Conservation (phyloP, 1,284 basidiomycete genomes). For the Kalmanozyma brasiliensis region DNA sequence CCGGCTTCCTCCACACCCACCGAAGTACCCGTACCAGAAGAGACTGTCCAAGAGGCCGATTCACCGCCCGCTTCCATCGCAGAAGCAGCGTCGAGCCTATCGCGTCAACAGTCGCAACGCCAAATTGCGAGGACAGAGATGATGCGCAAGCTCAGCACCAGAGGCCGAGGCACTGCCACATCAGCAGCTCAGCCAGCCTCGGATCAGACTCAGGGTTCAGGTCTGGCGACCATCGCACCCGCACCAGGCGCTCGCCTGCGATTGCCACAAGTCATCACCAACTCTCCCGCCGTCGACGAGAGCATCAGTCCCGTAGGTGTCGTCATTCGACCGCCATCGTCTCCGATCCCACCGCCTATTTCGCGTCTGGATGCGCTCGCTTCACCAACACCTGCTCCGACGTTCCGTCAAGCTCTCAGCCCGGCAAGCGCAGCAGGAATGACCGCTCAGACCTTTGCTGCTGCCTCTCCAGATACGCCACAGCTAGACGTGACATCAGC, state of each 20-base stretch:
- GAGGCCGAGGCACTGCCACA: slow-evolving; percentile 25
- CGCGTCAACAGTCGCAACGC: slow-evolving; percentile 46
- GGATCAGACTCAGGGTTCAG: slow-evolving; percentile 1
- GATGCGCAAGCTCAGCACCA: slow-evolving; percentile 57
- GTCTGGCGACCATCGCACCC: neutral
- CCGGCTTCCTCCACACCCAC: slow-evolving; percentile 1
- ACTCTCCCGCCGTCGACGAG: slow-evolving; percentile 46
- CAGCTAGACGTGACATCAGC: slow-evolving; percentile 5
- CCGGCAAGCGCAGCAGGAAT: slow-evolving; percentile 11
- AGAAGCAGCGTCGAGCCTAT: slow-evolving; percentile 16
- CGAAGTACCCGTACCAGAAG: slow-evolving; percentile 9
- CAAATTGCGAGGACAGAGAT: slow-evolving; percentile 57
- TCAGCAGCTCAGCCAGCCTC: slow-evolving; percentile 7
- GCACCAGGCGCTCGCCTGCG: slow-evolving; percentile 2
- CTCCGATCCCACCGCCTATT: slow-evolving; percentile 32
- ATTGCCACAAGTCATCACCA: slow-evolving; percentile 25
- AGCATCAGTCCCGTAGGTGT: slow-evolving; percentile 38
- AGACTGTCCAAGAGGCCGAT: neutral
- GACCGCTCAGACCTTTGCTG: neutral
- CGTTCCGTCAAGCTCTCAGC: slow-evolving; percentile 24
- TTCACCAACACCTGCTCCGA: slow-evolving; percentile 4
- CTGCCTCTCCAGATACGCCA: slow-evolving; percentile 5
- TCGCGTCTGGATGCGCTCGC: slow-evolving; percentile 7
- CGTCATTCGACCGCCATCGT: slow-evolving; percentile 39
- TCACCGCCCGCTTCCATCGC: slow-evolving; percentile 1